Conservation (phyloP, 2,329 filamentous ascomycete genomes). For the Talaromyces funiculosus region DNA sequence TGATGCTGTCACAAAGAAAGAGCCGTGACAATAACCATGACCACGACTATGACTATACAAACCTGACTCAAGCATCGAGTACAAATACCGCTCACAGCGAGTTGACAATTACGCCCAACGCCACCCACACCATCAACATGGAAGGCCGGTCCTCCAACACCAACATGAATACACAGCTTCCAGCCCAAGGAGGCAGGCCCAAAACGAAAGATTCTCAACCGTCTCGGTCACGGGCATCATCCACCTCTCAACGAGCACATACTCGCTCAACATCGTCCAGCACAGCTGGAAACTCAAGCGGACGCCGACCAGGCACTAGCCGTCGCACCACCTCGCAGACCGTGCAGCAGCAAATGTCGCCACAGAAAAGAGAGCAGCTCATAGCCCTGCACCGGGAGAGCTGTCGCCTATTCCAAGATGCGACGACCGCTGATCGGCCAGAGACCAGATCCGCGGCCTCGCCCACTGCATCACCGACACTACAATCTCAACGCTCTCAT, state of each 20-base stretch:
- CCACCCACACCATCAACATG: neutral
- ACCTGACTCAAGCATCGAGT: neutral
- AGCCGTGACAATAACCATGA: neutral
- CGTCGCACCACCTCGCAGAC: conserved; percentile 12
- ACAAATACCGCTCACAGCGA: conserved; percentile 1
- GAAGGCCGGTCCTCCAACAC: neutral
- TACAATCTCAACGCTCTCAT: conserved; percentile 8
- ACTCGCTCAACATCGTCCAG: conserved; percentile 32
- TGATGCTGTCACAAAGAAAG: neutral
- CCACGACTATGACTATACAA: neutral
- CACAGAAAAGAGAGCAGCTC: conserved; percentile 29
- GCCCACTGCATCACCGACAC: conserved; percentile 3
- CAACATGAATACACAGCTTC: neutral
- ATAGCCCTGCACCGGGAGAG: conserved; percentile 36
- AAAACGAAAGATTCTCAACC: conserved; percentile 17
- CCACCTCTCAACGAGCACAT: conserved; percentile 23
- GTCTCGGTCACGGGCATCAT: conserved; percentile 27
- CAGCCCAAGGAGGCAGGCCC: neutral
- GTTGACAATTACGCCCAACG: neutral
- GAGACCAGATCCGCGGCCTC: neutral
- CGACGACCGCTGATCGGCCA: neutral
- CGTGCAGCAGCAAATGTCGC: conserved; percentile 18
- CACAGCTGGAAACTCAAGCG: conserved; percentile 21
- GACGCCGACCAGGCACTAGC: neutral
- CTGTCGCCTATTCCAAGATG: conserved; percentile 34